Evolutionary conservation across 441 rosid genomes (phyloP).

Genomic region (Arabidopsis lyrata): DNA sequence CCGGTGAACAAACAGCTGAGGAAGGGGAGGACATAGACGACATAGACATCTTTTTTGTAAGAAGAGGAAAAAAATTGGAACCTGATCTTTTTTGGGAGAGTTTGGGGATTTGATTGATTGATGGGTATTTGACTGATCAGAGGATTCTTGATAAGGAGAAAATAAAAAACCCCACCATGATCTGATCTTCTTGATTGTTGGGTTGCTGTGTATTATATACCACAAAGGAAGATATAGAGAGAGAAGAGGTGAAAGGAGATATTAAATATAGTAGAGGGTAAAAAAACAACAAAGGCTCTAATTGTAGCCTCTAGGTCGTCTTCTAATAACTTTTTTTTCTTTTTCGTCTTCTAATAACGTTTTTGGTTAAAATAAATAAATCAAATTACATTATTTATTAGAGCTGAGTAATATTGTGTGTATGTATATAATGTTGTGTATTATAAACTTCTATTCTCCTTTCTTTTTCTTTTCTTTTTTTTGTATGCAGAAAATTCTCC

Average conservation of each 20-base stretch:
- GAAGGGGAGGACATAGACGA: constrained; percentile 76
- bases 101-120: constrained; percentile 74
- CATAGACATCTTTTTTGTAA: constrained; percentile 42
- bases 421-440: background rate
- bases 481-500: background rate
- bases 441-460: background rate
- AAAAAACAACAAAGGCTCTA: constrained; percentile 13
- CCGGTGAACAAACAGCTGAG: constrained; percentile 77
- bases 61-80: constrained; percentile 21
- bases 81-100: constrained; percentile 45
- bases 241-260: constrained; percentile 31
- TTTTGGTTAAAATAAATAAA: background rate
- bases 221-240: constrained; percentile 46
- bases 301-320: constrained; percentile 40
- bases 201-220: constrained; percentile 53
- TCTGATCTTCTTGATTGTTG: constrained; percentile 70
- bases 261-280: constrained; percentile 22
- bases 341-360: constrained; percentile 38
- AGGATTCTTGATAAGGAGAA: constrained; percentile 56
- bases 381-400: background rate
- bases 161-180: constrained; percentile 54
- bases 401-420: background rate
- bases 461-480: no score
- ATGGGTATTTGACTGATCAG: constrained; percentile 69
- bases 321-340: constrained; percentile 31